Base-by-base conservation (phyloP, 2,329 filamentous ascomycete genomes). In the Beauveria medogensis region DNA sequence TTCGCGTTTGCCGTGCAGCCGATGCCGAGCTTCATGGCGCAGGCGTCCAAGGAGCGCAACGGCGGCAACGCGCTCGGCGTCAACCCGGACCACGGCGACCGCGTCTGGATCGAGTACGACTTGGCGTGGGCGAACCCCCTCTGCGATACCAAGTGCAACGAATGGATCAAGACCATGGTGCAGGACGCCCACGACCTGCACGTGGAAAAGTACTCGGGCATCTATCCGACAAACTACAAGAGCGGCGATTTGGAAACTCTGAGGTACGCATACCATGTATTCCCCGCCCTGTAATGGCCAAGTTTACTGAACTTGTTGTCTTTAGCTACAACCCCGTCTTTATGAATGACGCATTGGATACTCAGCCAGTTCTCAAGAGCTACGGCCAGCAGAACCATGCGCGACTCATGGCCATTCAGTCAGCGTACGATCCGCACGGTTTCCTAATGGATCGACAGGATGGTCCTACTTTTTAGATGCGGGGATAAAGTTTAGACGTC, bases 101-200 rank as follows among this genome's bases (percentile, higher is more conserved):
- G 66, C 8, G 62, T 71, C 16, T 72, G 68, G 75, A 66, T 70
- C 59, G 66, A 68, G 37, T 74, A 72, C 66, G 69, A 68, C 9
- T 47, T 67, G 14, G 64, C 67, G 8, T 71, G 70, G 69, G 41
- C 66, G 3, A 65, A 59, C 22, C 54, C 59, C 1, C 16, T 62
- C 10, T 67, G 65, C 22, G 69, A 71, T 54, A 26, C 51, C 1
- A 10, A 30, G 12, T 67, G 66, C 37, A 62, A 63, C 1, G 12
- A 55, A 5, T 67, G 58, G 26, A 28, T 67, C 14, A 34, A 22
- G 14, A 52, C 56, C 16, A n/a, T 58, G 9, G 59, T 65, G n/a
- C 46, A 64, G 5, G 26, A 43, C 7, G 46, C 62, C 14, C 65
- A 64, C 51, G 55, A 62, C 4, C 10, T 66, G 20, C 66, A 67